These are phyloP conservation scores for Solanum tarapatanum DNA, from an alignment of 257 asterid genomes.

Conservation along the genomic window DNA sequence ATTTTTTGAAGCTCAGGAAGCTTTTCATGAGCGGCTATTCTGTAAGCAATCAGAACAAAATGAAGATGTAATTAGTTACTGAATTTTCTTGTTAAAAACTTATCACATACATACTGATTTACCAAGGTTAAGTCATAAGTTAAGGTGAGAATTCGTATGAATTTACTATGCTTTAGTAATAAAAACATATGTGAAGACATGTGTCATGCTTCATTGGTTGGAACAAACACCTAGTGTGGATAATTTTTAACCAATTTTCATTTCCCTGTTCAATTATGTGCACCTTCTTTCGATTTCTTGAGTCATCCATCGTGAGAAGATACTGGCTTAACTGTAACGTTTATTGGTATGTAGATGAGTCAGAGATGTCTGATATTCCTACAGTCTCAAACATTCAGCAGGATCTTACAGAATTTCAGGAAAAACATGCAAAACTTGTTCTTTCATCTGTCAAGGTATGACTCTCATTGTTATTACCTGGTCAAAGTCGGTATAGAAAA, in stretches of 20 bases:
- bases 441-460: slow-evolving; percentile 76
- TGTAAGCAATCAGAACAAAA: not conserved
- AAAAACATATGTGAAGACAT: not conserved
- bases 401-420: slow-evolving; percentile 96
- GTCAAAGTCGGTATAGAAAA: not conserved
- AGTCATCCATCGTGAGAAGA: not conserved
- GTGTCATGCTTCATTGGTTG: not conserved
- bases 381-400: slow-evolving; percentile 73
- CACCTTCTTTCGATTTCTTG: not conserved
- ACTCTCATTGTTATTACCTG: not conserved
- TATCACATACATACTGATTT: not conserved
- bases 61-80: not conserved
- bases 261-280: not conserved
- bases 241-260: not conserved
- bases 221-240: not conserved
- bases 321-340: not conserved
- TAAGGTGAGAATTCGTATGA: not conserved
- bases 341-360: slow-evolving; percentile 50
- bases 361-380: slow-evolving; percentile 65
- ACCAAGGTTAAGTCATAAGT: not conserved
- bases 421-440: slow-evolving; percentile 82
- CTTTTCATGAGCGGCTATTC: not conserved
- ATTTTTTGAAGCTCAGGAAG: not conserved
- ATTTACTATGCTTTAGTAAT: not conserved
- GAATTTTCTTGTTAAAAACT: not conserved